phyloP scores from a whole-genome alignment of 257 asterid species.

The Primulina huaijiensis region DNA sequence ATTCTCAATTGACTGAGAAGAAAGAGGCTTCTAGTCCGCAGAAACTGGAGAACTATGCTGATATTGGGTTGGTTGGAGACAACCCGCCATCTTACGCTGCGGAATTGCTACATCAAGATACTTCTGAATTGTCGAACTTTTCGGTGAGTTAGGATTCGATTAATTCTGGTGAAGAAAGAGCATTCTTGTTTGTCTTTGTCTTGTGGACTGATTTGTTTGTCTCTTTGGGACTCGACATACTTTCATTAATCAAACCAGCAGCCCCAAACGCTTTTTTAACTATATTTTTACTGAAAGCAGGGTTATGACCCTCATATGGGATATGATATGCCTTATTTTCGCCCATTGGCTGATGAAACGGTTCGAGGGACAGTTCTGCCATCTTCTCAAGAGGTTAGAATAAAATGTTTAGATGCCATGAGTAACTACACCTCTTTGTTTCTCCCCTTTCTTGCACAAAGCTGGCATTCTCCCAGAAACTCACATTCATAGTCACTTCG shows the following conservation, averaged over 20 bases:
- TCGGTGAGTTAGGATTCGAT: constrained; percentile 49
- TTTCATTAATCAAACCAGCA: constrained; percentile 12
- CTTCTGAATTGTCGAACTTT: constrained; percentile 65
- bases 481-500: not conserved
- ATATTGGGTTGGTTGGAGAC: constrained; percentile 63
- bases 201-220: constrained; percentile 6
- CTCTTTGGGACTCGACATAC: not conserved
- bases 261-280: constrained; percentile 1
- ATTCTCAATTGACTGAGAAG: constrained; percentile 45
- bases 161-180: constrained; percentile 7
- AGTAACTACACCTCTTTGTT: not conserved
- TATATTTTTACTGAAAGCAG: constrained; percentile 41
- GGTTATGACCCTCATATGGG: constrained; percentile 79
- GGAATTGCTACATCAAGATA: constrained; percentile 56
- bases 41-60: constrained; percentile 59
- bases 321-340: constrained; percentile 78
- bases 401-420: constrained; percentile 14
- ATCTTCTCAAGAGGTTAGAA: constrained; percentile 82
- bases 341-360: constrained; percentile 72
- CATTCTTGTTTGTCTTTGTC: not conserved
- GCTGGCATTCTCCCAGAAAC: not conserved
- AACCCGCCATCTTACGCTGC: constrained; percentile 52
- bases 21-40: constrained; percentile 46
- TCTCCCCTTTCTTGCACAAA: not conserved
- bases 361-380: constrained; percentile 63